Evolutionary conservation across 75 land plant species (phyloP).

Genomic region (Selaginella moellendorffii): DNA sequence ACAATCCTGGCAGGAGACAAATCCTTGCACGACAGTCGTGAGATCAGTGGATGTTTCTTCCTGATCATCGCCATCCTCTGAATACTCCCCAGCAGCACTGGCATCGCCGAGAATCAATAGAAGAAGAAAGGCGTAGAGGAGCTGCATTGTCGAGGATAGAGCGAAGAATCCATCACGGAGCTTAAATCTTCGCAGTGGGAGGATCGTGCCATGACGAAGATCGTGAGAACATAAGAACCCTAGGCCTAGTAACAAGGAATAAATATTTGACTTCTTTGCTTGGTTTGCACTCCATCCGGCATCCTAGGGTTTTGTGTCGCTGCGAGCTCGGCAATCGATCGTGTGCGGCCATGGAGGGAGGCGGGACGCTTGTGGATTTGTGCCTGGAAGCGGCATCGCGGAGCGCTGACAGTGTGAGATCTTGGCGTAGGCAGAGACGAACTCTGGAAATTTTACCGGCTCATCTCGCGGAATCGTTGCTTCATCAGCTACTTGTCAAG

Average conservation of each 20-base stretch:
- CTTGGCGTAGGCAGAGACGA: slow-evolving; percentile 76
- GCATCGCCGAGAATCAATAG: neutral
- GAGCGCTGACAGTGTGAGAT: slow-evolving; percentile 40
- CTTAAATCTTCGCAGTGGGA: no score
- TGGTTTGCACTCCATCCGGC: no score
- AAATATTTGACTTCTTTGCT: no score
- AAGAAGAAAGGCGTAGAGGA: no score
- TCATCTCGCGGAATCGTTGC: slow-evolving; percentile 56
- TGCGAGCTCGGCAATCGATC: no score
- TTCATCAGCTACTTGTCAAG: slow-evolving; percentile 41
- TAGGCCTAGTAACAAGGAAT: no score
- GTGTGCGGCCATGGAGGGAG: neutral
- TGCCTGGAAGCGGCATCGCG: slow-evolving; percentile 58
- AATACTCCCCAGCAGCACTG: neutral
- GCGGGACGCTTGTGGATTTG: slow-evolving; percentile 29
- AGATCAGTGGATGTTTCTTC: neutral
- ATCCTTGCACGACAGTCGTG: neutral
- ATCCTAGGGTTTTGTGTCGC: neutral
- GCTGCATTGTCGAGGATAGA: no score
- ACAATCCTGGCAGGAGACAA: neutral
- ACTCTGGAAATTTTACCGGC: slow-evolving; percentile 65
- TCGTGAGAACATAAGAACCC: no score
- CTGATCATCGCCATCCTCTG: neutral
- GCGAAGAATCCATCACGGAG: no score
- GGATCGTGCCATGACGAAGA: no score